phyloP scores from a whole-genome alignment of 2,329 filamentous ascomycete species.

The Colletotrichum sp. region DNA sequence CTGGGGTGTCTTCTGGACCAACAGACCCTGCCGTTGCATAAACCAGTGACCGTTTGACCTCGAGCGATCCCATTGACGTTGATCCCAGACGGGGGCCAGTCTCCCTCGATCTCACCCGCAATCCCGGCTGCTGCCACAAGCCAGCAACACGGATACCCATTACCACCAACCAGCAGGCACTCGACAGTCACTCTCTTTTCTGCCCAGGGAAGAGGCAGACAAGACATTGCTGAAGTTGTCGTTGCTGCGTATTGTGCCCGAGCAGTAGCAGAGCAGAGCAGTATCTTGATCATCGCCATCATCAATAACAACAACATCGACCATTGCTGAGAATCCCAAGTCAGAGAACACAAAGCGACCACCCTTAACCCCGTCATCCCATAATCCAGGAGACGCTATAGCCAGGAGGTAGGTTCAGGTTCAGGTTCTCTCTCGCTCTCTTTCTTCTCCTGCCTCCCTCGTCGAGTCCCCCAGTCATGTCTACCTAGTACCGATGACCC shows the following conservation, averaged over 20 bases:
- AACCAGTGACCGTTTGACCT: constrained; percentile 43
- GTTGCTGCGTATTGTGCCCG: not conserved
- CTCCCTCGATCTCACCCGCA: constrained; percentile 37
- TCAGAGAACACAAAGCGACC: constrained; percentile 29
- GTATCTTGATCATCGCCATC: not conserved
- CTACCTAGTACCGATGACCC: constrained; percentile 14
- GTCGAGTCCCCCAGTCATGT: not conserved
- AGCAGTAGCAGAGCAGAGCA: not conserved
- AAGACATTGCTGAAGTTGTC: constrained; percentile 2
- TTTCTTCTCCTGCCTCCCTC: constrained; percentile 3
- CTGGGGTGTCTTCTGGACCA: constrained; percentile 22
- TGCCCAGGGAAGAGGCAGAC: constrained; percentile 18
- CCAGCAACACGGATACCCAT: constrained; percentile 21
- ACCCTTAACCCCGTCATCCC: constrained; percentile 26
- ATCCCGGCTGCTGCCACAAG: constrained; percentile 21
- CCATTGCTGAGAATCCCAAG: constrained; percentile 35
- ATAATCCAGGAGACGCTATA: constrained; percentile 47
- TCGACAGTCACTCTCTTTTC: constrained; percentile 1
- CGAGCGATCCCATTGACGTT: constrained; percentile 39
- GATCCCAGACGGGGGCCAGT: constrained; percentile 30
- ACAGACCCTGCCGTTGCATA: constrained; percentile 24
- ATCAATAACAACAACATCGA: constrained; percentile 25
- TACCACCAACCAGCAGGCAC: constrained; percentile 3
- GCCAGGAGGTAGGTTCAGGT: constrained; percentile 1
- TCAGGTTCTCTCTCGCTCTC: not conserved